Evolutionary conservation across 257 asterid species (phyloP).

Genomic region (Nicotiana undulata): DNA sequence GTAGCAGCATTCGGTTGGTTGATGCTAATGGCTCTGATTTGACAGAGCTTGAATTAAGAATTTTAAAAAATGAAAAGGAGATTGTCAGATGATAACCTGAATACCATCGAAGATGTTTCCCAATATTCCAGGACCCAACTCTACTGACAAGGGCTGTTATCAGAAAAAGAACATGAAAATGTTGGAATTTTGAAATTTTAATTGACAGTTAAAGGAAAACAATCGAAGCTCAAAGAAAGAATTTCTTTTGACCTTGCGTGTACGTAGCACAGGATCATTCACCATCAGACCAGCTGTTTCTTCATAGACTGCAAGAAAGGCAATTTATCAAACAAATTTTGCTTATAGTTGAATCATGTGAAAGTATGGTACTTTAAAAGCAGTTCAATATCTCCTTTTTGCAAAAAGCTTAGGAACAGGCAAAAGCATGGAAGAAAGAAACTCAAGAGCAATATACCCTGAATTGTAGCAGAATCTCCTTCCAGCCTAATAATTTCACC

Average conservation of each 20-base stretch:
- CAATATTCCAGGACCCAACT: constrained; percentile 93
- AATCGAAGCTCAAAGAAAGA: background rate
- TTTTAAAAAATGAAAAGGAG: background rate
- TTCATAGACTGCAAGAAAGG: constrained; percentile 68
- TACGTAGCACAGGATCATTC: constrained; percentile 95
- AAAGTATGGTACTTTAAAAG: background rate
- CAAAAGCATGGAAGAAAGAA: background rate
- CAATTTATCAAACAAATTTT: background rate
- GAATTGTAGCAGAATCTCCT: constrained; percentile 99
- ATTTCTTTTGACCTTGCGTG: constrained; percentile 60
- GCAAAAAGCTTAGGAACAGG: background rate
- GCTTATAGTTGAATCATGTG: background rate
- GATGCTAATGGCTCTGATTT: background rate
- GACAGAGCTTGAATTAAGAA: background rate
- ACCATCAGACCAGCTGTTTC: constrained; percentile 96
- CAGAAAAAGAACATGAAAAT: background rate
- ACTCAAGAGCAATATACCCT: constrained; percentile 40
- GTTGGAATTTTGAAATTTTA: background rate
- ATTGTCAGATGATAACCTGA: constrained; percentile 47
- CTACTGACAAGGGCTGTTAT: constrained; percentile 90
- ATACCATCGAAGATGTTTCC: constrained; percentile 97
- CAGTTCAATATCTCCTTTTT: background rate
- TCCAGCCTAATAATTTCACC: constrained; percentile 97
- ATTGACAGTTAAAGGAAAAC: background rate
- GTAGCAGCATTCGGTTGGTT: background rate